Base-by-base conservation (phyloP, 139 green algal species). In the Desmodesmus armatus region DNA sequence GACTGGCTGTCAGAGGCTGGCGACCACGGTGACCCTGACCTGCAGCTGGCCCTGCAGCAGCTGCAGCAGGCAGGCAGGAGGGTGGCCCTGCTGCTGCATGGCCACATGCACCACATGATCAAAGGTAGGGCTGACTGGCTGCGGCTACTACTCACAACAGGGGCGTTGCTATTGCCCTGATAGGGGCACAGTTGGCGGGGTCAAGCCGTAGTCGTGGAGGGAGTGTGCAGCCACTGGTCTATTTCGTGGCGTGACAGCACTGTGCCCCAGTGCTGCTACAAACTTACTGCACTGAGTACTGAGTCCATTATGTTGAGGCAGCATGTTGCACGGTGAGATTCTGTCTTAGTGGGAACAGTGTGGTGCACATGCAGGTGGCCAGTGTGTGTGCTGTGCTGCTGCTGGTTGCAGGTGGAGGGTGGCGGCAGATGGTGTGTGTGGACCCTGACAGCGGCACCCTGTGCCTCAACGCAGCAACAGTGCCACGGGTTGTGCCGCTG, bases 31-130 rank as follows among this genome's bases (percentile, higher is more conserved):
- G 92, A 95, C 70, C 78, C 83, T 17, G 92, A 95, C 79, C 62
- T 95, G 78, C n/a, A 75, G 82, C 62, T 69, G 17, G 91, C 88
- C 13, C 63, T 95, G 40, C 71, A 88, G 23, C 71, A 85, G 80
- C 39, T 88, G 47, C 15, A 21, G 40, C 72, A 63, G 41, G 11
- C 76, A 23, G 84, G 91, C 23, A 60, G 87, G 37, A 53, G 13
- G 5, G 51, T 89, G 2, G 66, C 90, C 7, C 85, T 93, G 39
- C 85, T 95, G 69, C 72, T 94, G 7, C 94, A 94, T 83, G 92
- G 93, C 3, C 93, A 96, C 89, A 96, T 96, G 93, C 93, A 96
- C 85, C 87, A 93, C 67, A 78, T n/a, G 25, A 87, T 94, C 25
- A 44, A 76, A 58, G 60, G 74, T 86, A 44, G 21, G 65, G 25